Evolutionary conservation across 2,329 filamentous ascomycete species (phyloP), one percentile per base, ranked within the genome.

Genomic region (Tolypocladium paradoxum): DNA sequence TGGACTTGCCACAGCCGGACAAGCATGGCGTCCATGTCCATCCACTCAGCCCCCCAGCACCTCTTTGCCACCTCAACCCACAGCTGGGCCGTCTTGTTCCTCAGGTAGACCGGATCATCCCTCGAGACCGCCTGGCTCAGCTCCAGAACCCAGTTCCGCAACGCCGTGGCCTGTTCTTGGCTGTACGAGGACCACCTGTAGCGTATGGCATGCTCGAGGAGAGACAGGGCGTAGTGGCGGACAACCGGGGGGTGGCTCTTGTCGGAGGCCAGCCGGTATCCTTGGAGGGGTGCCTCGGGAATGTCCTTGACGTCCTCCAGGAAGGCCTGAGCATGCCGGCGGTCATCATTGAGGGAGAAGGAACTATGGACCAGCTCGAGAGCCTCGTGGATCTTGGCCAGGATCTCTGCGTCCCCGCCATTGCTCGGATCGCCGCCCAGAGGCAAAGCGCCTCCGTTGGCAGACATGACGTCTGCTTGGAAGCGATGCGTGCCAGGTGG

Each of bases 31-130:
- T 99, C 95, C 92, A 99, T 96, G 65, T 95, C 84, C 75, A 87
- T 84, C 93, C 95, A 99, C 56, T 93, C 87, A 34, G 82, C 77
- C n/a, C 80, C 89, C 93, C 93, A 99, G 65, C 83, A 88, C 62
- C 92, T 82, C 74, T 97, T 97, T 40, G 91, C 90, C 51, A 96
- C 77, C 69, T 97, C 93, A 8, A 91, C 88, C 93, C 93, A 99
- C 56, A 99, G 73, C 70, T 95, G 87, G 31, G 89, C 90, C 35
- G 93, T 85, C 73, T 99, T 99, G 76, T 95, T 97, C 61, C 92
- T 81, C 58, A 96, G 75, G 66, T 91, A 99, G 34, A 79, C 69
- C 3, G 90, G 88, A 65, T 97, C 92, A 22, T 83, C 78, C 47
- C 79, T 78, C 6, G 81, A 76, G 45, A 95, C 76, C 56, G 79